These are phyloP conservation scores for Eucalyptus grandis DNA, from an alignment of 345 rosid species.

Conservation along the genomic window DNA sequence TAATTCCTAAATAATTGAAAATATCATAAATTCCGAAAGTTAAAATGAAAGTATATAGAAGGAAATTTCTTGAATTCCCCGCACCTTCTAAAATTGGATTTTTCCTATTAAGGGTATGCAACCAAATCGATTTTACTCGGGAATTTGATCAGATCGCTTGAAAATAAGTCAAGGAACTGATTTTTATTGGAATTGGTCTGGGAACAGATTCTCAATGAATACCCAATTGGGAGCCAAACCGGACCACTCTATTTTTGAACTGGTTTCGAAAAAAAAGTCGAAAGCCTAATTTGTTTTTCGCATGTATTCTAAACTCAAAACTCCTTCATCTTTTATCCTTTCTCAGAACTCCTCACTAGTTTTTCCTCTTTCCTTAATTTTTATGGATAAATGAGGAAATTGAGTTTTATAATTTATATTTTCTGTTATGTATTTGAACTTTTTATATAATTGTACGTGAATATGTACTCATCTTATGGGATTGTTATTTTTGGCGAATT, in stretches of 20 bases:
- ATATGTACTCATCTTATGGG: no score
- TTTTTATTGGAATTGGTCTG: fast-evolving
- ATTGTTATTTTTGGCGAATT: no score
- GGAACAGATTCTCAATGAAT: no score
- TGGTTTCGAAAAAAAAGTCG: fast-evolving
- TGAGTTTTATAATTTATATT: no score
- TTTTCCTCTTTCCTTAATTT: no score
- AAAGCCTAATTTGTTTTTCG: no score
- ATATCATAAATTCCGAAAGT: neutral
- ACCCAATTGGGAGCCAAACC: fast-evolving
- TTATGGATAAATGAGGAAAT: no score
- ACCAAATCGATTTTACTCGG: fast-evolving
- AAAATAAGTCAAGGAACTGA: fast-evolving
- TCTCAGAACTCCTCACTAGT: fast-evolving
- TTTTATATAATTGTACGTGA: no score
- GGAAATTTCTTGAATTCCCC: neutral
- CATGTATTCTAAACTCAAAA: no score
- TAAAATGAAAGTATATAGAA: neutral
- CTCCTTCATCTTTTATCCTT: fast-evolving
- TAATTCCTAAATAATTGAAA: neutral
- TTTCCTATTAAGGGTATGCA: fast-evolving
- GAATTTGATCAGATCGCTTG: fast-evolving
- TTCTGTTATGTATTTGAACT: no score
- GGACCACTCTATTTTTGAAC: fast-evolving
- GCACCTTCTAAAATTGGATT: neutral